Percentiles rank a stretch among this genome's conserved stretches.
Evolutionary conservation across 306 rosid genomes (phyloP).

Genomic region (Casuarina equisetifolia): DNA sequence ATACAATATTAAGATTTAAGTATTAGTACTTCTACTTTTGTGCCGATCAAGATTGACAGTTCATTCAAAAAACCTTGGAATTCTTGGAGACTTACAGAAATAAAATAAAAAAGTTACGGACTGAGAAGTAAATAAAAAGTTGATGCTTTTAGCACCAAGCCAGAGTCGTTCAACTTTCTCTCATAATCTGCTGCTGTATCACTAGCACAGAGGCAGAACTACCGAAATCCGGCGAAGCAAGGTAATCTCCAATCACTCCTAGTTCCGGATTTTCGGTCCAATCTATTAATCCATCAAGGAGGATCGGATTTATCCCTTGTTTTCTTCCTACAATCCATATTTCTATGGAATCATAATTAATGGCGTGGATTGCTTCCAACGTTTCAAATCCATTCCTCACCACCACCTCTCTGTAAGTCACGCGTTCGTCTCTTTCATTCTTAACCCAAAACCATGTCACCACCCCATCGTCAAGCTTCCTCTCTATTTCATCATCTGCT

Average conservation of each 20-base stretch:
- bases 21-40: too few species aligned
- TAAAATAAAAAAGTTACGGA: too few species aligned
- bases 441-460: conserved; percentile 91
- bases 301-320: conserved; percentile 66
- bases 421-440: conserved; percentile 57
- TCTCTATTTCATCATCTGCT: conserved; percentile 68
- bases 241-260: conserved; percentile 71
- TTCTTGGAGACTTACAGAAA: too few species aligned
- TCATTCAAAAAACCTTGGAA: too few species aligned
- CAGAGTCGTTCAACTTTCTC: conserved; percentile 32
- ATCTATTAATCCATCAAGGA: conserved; percentile 49
- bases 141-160: too few species aligned
- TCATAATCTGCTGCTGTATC: conserved; percentile 64
- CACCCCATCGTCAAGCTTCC: conserved; percentile 78
- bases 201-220: conserved; percentile 63
- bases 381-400: conserved; percentile 41
- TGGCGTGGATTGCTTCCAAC: conserved; percentile 42
- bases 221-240: conserved; percentile 66
- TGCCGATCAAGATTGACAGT: too few species aligned
- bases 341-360: conserved; percentile 49
- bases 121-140: too few species aligned
- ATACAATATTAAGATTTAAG: too few species aligned
- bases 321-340: conserved; percentile 78
- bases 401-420: conserved; percentile 62
- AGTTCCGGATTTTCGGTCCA: conserved; percentile 70